Evolutionary conservation across 352 stramenopile genomes (phyloP), one percentile per base, ranked within the genome.

Genomic region (Globisporangium lucens): DNA sequence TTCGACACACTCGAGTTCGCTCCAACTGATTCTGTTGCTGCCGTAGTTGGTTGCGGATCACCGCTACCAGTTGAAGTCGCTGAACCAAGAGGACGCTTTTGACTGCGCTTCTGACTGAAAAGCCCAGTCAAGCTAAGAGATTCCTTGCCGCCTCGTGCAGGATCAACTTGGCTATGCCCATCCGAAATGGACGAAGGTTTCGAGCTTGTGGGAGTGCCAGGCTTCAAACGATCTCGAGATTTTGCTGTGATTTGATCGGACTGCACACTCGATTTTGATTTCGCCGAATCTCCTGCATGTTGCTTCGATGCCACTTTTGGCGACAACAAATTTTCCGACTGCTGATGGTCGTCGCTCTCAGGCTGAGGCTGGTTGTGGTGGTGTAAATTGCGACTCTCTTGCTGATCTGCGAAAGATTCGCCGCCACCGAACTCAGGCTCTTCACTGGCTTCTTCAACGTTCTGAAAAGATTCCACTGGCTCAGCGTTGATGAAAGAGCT

Each of bases 241-340:
- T 29, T 47, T 20, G 24, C 10, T 2, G 30, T 12, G 56, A 33
- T 10, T 17, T 60, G 30, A 17, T 60, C 30, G 12, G 55, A 17
- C 29, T 60, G 55, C 29, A 27, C 24, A 46, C 8, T 43, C 7
- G 33, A 4, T 47, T 30, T 61, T 55, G 47, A 7, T 24, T 13
- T 55, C 47, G 47, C 7, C 5, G 9, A 27, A 24, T 27, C 47
- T 15, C 47, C 5, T 27, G 47, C 56, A 49, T 22, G 10, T 46
- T 61, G 30, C 33, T 30, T 61, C 36, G 30, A n/a, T 10, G n/a
- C 30, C 56, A 61, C 20, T 41, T 29, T 61, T 10, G 56, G 56
- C 13, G 56, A 61, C 56, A 61, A 27, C n/a, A 61, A 22, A 29
- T 61, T 61, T 22, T 49, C 56, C 56, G 56, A 61, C 20, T 49